Conservation (phyloP, 805 yeast species). For the Starmerella gropengiesseri region DNA sequence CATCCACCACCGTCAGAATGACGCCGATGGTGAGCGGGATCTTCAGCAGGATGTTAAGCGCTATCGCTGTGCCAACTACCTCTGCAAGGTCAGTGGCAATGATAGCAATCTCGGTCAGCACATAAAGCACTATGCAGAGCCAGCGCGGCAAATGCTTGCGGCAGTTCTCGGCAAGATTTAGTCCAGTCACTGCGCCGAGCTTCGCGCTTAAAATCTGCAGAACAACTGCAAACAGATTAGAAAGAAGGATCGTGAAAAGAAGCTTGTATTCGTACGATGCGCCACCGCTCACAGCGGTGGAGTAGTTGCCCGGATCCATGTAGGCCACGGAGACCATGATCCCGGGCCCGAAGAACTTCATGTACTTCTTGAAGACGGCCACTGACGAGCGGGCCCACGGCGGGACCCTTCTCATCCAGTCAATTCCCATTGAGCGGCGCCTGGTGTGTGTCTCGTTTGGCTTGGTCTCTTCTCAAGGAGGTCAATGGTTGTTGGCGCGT, state of each 20-base stretch:
- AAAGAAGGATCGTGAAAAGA: constrained; percentile 57
- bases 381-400: constrained; percentile 4
- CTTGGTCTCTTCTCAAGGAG: too few species aligned
- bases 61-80: constrained; percentile 86
- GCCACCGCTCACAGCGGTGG: constrained; percentile 83
- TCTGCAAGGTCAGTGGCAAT: constrained; percentile 91
- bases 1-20: constrained; percentile 68
- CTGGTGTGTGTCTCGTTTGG: too few species aligned
- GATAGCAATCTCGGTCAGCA: constrained; percentile 74
- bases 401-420: constrained; percentile 8
- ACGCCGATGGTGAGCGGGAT: constrained; percentile 72
- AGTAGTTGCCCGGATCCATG: constrained; percentile 89
- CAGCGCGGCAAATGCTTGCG: constrained; percentile 55
- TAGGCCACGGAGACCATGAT: constrained; percentile 81
- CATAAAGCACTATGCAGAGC: constrained; percentile 52
- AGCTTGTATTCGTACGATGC: constrained; percentile 66
- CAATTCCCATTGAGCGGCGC: constrained; percentile 5
- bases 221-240: constrained; percentile 76
- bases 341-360: constrained; percentile 76
- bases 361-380: constrained; percentile 39
- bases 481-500: too few species aligned
- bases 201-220: constrained; percentile 75
- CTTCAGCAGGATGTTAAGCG: constrained; percentile 62
- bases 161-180: constrained; percentile 79
- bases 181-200: constrained; percentile 80